Base-by-base conservation (phyloP, 176 grass and related monocot species). In the Oryza glumipatula region DNA sequence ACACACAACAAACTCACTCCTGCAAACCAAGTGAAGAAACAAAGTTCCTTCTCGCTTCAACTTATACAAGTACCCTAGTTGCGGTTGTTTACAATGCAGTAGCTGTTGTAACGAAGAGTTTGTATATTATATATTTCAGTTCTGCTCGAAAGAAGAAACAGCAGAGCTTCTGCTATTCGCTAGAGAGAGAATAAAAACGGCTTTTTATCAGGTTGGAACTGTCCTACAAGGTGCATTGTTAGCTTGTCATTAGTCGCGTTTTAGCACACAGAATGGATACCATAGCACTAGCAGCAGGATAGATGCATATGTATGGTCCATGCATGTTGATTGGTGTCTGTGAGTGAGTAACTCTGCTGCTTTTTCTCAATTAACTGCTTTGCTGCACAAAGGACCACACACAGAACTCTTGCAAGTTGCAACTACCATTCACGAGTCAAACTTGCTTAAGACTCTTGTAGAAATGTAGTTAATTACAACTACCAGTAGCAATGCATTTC, bases 271-370 rank as follows among this genome's bases (percentile, higher is more conserved):
- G 41, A n/a, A 24, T 4, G 43, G 26, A 45, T 52, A 26, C 3
- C 14, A 58, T 58, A 58, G 17, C 6, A 6, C 0, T 39, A 43
- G 43, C 43, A 17, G 54, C 43, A 19, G 54, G 19, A 21, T 58
- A 58, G 16, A 21, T 58, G 17, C 17, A 58, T 58, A 47, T 60
- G 17, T 56, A 61, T 61, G 85, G 78, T 81, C 78, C 71, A 64
- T 56, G 51, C 70, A 65, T 19, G 54, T n/a, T 21, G 54, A 58
- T n/a, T 58, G 19, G 54, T 49, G 47, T 58, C 17, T 21, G 54
- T 58, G 54, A 56, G 52, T 56, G 19, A 58, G 52, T 56, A 56
- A 19, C 16, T 58, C 54, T 58, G 17, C 54, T 58, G 54, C 54
- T 58, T 58, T 58, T 58, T 58, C 54, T 58, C 54, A 58, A n/a